phyloP scores from a whole-genome alignment of 495 filamentous ascomycete species.

The Penicillium alfredii region DNA sequence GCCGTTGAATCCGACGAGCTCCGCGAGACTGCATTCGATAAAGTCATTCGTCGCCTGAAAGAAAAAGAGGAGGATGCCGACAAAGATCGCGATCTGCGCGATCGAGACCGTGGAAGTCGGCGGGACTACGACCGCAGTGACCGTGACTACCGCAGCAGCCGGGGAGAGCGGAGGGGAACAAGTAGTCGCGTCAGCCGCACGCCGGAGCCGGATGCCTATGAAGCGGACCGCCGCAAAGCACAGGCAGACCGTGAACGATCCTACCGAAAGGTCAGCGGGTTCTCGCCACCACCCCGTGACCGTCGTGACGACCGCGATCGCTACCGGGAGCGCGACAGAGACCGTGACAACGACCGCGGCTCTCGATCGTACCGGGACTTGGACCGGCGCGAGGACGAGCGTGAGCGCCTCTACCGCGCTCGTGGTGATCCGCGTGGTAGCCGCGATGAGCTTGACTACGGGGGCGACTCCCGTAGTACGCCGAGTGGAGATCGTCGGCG shows the following conservation, averaged over 20 bases:
- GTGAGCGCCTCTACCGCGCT: conserved; percentile 76
- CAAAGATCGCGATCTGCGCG: conserved; percentile 55
- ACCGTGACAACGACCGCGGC: conserved; percentile 61
- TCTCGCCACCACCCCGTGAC: conserved; percentile 45
- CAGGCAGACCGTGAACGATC: conserved; percentile 82
- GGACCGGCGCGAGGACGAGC: conserved; percentile 64
- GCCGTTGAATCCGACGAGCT: conserved; percentile 75
- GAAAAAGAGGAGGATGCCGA: conserved; percentile 87
- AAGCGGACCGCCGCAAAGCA: conserved; percentile 80
- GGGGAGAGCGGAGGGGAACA: conserved; percentile 52
- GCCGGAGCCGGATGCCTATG: conserved; percentile 81
- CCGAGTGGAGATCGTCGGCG: conserved; percentile 51
- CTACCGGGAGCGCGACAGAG: conserved; percentile 44
- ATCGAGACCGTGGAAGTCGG: conserved; percentile 44
- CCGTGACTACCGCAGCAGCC: conserved; percentile 47
- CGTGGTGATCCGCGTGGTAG: conserved; percentile 69
- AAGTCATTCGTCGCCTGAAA: conserved; percentile 78
- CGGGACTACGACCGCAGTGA: conserved; percentile 50
- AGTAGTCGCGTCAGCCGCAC: conserved; percentile 61
- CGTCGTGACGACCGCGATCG: conserved; percentile 52
- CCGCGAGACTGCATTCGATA: conserved; percentile 82
- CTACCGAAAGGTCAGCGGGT: conserved; percentile 70
- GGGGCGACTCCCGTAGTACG: conserved; percentile 64
- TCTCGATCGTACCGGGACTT: conserved; percentile 45
- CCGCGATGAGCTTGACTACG: conserved; percentile 81